These are phyloP conservation scores for Cyberlindnera mississippiensis DNA, from an alignment of 805 yeast genomes.

Conservation along the genomic window DNA sequence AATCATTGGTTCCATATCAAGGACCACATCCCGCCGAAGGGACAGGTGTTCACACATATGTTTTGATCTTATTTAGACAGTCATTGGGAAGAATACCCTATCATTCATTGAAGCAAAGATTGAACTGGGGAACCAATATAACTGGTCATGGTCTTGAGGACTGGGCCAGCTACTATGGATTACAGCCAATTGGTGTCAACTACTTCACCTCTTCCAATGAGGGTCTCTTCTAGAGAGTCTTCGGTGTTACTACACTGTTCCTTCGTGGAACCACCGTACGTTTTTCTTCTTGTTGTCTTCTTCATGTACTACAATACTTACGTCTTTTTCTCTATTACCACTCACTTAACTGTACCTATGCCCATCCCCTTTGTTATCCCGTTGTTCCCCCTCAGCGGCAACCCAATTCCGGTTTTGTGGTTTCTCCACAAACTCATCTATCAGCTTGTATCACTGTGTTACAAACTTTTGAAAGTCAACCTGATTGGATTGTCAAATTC, in stretches of 20 bases:
- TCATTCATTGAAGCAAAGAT: constrained; percentile 17
- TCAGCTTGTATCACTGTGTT: not conserved
- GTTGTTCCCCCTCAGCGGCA: not conserved
- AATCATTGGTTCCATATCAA: constrained; percentile 15
- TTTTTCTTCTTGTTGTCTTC: too few species aligned
- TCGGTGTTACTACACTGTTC: too few species aligned
- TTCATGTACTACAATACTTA: too few species aligned
- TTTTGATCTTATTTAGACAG: constrained; percentile 22
- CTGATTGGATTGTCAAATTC: not conserved
- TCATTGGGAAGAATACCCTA: constrained; percentile 15
- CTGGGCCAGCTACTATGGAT: constrained; percentile 21
- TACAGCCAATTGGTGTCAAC: constrained; percentile 22
- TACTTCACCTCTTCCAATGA: constrained; percentile 20
- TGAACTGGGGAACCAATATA: constrained; percentile 24
- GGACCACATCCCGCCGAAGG: constrained; percentile 18
- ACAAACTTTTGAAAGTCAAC: not conserved
- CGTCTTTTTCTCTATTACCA: too few species aligned
- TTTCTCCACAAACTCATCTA: not conserved
- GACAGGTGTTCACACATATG: constrained; percentile 17
- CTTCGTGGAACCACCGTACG: too few species aligned
- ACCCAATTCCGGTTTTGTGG: constrained; percentile 2
- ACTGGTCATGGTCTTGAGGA: constrained; percentile 19
- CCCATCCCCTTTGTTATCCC: too few species aligned
- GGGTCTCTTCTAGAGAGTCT: constrained; percentile 9
- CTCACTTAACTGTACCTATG: too few species aligned